Evolutionary conservation across 176 grass and related monocot genomes (phyloP).

Genomic region (Olyra latifolia): DNA sequence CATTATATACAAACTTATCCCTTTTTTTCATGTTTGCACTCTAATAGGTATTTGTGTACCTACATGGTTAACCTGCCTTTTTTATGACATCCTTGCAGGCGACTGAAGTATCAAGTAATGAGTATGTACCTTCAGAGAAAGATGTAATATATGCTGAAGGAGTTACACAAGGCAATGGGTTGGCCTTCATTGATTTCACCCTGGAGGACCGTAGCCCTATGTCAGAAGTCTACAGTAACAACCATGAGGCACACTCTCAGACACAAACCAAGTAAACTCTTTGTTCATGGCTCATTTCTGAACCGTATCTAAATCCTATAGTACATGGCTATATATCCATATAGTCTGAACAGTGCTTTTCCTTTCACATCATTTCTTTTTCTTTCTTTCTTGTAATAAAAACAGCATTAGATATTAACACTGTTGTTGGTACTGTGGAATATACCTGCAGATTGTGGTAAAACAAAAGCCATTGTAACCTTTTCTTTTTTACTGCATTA

Average conservation of each 20-base stretch:
- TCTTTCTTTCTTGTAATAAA: not conserved
- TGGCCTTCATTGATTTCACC: constrained; percentile 83
- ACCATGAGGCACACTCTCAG: constrained; percentile 63
- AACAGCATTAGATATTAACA: constrained; percentile 4
- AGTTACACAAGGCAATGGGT: constrained; percentile 93
- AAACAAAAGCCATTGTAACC: constrained; percentile 4
- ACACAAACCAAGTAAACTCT: constrained; percentile 62
- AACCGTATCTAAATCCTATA: constrained; percentile 11
- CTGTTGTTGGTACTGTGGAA: constrained; percentile 1
- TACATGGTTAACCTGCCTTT: not conserved
- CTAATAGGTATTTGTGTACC: constrained; percentile 11
- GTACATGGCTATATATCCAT: not conserved
- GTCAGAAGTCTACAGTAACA: constrained; percentile 75
- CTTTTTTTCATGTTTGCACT: not conserved
- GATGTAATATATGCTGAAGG: constrained; percentile 94
- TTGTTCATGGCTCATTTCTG: constrained; percentile 17
- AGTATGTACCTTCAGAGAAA: constrained; percentile 94
- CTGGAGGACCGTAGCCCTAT: constrained; percentile 86
- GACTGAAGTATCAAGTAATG: constrained; percentile 93
- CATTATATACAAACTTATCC: not conserved
- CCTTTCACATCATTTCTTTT: not conserved
- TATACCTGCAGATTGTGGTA: not conserved
- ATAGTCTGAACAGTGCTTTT: not conserved
- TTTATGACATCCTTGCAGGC: constrained; percentile 61
- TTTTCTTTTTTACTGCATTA: not conserved